Evolutionary conservation across 2,329 filamentous ascomycete genomes (phyloP), one percentile per base, ranked within the genome.

Genomic region (Phoma herbarum): DNA sequence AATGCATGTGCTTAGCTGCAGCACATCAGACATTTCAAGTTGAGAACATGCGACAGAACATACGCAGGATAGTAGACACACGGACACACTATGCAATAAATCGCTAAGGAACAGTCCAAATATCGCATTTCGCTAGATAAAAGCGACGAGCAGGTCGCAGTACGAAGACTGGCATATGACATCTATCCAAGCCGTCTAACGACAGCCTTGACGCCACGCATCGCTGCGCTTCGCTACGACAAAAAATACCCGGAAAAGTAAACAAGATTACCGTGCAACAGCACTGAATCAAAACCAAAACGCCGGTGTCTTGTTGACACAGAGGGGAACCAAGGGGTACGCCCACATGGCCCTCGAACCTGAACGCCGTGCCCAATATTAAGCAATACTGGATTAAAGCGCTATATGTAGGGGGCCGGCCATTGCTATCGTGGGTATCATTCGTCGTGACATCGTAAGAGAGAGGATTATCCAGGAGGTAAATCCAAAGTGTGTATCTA

Each of bases 401-500:
- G 62, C 62, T 68, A 65, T 60, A 46, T 55, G 61, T 65, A 65
- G 55, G 61, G 61, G 60, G 59, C 64, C 63, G 67, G 67, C 70
- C 65, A 61, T 71, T 64, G 63, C 57, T 69, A 60, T 71, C 69
- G 66, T 74, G 73, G 73, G 73, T 75, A 74, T 75, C 73, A 65
- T 75, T 73, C 60, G 64, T 75, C 73, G 70, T 75, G 65, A 73
- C 71, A 65, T 75, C 71, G 66, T 75, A 60, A 70, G 59, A 53
- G 59, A 53, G 28, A 57, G 63, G 59, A 66, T 52, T 59, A 64
- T 66, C 64, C 63, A 63, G 52, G 37, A 59, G 63, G 69, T 47
- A 14, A 42, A 61, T 60, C 59, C 62, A 58, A 62, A 57, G 49
- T 59, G 52, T 64, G 48, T 58, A 55, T 56, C 57, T 54, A 61